phyloP scores from a whole-genome alignment of 768 basidiomycete genomes.

The Boletellus emodensis region DNA sequence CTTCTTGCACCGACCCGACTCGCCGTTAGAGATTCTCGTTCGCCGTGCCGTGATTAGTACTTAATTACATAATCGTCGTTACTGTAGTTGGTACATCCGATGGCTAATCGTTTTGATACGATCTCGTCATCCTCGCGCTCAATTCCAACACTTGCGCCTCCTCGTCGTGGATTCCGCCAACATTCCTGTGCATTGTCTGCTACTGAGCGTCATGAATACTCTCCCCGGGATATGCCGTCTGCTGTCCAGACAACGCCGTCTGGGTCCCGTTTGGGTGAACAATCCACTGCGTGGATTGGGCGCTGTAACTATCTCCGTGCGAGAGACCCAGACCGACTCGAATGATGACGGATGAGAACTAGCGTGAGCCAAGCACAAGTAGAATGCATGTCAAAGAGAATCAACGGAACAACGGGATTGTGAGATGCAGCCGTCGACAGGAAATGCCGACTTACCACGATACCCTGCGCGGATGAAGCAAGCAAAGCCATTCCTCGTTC shows the following conservation, averaged over 20 bases:
- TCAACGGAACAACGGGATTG: too few species aligned
- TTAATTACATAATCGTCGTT: too few species aligned
- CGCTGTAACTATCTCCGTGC: slow-evolving; percentile 9
- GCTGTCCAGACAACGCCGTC: background rate
- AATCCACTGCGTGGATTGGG: background rate
- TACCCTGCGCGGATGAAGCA: slow-evolving; percentile 3
- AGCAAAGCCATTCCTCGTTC: background rate
- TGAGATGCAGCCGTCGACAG: background rate
- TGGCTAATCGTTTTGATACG: too few species aligned
- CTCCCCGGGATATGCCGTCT: background rate
- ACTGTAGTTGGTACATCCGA: too few species aligned
- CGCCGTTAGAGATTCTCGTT: too few species aligned
- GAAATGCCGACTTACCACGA: slow-evolving; percentile 11
- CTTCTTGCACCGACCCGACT: background rate
- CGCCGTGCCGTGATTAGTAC: too few species aligned
- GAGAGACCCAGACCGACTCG: slow-evolving; percentile 22
- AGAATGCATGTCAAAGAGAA: background rate
- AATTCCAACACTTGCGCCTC: background rate
- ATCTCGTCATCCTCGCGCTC: too few species aligned
- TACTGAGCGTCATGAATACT: background rate
- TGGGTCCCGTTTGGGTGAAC: background rate
- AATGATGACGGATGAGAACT: slow-evolving; percentile 26
- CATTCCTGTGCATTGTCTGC: background rate
- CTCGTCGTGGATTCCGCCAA: background rate
- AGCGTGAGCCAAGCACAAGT: background rate